These are phyloP conservation scores for Jimgerdemannia lactiflua DNA, from an alignment of 192 early-diverging fungal genomes.

Conservation along the genomic window DNA sequence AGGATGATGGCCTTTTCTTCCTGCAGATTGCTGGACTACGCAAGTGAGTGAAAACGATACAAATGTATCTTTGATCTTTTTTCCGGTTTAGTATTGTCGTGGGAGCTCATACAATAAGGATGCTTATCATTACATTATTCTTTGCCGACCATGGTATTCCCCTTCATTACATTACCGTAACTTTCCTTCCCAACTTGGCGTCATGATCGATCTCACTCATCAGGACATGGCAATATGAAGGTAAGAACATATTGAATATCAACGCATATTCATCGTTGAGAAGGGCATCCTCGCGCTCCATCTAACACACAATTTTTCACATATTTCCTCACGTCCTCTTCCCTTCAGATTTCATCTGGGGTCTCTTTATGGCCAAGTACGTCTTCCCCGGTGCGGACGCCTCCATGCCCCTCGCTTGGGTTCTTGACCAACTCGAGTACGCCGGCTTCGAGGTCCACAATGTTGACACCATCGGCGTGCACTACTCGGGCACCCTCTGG, in stretches of 20 bases:
- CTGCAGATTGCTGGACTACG: slow-evolving; percentile 97
- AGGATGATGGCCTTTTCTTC: slow-evolving; percentile 98
- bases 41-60: slow-evolving; percentile 4
- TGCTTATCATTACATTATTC: too few relatives aligned
- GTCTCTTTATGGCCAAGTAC: slow-evolving; percentile 99
- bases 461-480: slow-evolving; percentile 90
- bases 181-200: not conserved
- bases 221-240: not conserved
- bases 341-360: slow-evolving; percentile 66
- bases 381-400: slow-evolving; percentile 99
- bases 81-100: too few relatives aligned
- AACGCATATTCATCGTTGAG: not conserved
- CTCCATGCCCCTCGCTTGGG: slow-evolving; percentile 95
- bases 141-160: too few relatives aligned
- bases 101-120: too few relatives aligned
- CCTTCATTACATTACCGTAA: not conserved
- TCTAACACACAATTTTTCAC: not conserved
- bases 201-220: not conserved
- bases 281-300: not conserved
- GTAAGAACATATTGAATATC: not conserved
- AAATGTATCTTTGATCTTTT: too few relatives aligned
- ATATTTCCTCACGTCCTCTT: not conserved
- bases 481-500: slow-evolving; percentile 95
- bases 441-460: slow-evolving; percentile 92
- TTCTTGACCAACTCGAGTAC: slow-evolving; percentile 87